Evolutionary conservation across 805 yeast species (phyloP).

Genomic region (Maudiozyma bulderi): DNA sequence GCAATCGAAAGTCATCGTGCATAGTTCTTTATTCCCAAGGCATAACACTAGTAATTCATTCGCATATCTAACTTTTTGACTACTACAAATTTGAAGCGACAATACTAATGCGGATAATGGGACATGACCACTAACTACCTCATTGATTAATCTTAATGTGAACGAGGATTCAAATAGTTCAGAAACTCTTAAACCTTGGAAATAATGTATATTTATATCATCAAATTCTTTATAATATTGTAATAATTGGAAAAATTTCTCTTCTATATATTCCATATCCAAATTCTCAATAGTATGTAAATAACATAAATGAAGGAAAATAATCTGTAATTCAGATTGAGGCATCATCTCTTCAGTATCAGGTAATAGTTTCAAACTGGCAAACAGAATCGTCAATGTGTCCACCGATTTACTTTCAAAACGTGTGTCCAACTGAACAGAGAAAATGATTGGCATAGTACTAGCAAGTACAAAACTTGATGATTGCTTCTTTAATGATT

Average conservation of each 20-base stretch:
- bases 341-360: too few species aligned
- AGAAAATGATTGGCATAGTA: too few species aligned
- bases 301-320: background rate
- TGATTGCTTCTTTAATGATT: too few species aligned
- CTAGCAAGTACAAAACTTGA: too few species aligned
- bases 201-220: background rate
- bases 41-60: constrained; percentile 2
- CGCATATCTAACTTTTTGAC: background rate
- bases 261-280: background rate
- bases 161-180: background rate
- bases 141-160: background rate
- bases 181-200: too few species aligned
- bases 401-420: too few species aligned
- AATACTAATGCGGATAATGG: background rate
- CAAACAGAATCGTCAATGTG: too few species aligned
- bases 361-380: too few species aligned
- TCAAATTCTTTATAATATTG: background rate
- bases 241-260: background rate
- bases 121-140: background rate
- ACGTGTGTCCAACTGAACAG: too few species aligned
- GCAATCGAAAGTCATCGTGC: background rate
- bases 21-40: background rate
- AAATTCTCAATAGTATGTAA: background rate
- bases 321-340: background rate
- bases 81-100: background rate